A percentile compares a stretch with the other conserved stretches of the same genome.
phyloP scores from a whole-genome alignment of 139 green algal species.

The Chlamydomonas applanata region DNA sequence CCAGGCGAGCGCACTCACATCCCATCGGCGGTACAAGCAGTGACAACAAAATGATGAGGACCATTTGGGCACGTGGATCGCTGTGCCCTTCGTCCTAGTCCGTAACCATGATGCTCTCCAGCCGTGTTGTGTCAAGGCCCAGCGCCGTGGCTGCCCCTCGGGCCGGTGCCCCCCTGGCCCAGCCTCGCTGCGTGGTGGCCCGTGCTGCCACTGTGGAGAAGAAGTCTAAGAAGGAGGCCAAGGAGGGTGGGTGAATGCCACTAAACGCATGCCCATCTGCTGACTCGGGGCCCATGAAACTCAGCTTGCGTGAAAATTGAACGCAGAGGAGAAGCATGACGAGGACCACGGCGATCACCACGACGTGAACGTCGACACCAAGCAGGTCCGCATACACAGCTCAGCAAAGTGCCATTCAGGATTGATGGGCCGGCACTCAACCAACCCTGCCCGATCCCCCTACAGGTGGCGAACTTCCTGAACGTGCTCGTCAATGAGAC shows the following conservation, averaged over 20 bases:
- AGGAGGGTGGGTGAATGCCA: conserved; percentile 21
- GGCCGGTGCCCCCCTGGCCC: neutral
- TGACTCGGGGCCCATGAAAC: too few relatives aligned
- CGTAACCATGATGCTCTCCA: conserved; percentile 11
- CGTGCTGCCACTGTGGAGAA: conserved; percentile 16
- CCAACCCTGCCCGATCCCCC: neutral
- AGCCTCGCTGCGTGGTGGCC: neutral
- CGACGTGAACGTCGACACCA: conserved; percentile 35
- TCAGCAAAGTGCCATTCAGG: neutral
- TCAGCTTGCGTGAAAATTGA: neutral
- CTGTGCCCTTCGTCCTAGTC: neutral
- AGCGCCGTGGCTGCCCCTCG: neutral
- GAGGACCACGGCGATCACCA: conserved; percentile 39
- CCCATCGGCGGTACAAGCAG: too few relatives aligned
- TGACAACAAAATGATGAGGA: too few relatives aligned
- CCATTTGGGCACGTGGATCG: too few relatives aligned
- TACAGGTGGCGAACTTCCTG: conserved; percentile 75
- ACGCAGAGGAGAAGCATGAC: neutral
- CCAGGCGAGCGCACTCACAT: too few relatives aligned
- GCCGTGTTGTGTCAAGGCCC: neutral
- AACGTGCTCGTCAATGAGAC: conserved; percentile 77
- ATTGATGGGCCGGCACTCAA: neutral
- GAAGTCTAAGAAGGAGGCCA: conserved; percentile 22
- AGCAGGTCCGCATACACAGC: conserved; percentile 31
- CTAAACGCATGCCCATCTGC: neutral